Evolutionary conservation across 345 rosid genomes (phyloP), one percentile per base, ranked within the genome.

Genomic region (Draba incana): DNA sequence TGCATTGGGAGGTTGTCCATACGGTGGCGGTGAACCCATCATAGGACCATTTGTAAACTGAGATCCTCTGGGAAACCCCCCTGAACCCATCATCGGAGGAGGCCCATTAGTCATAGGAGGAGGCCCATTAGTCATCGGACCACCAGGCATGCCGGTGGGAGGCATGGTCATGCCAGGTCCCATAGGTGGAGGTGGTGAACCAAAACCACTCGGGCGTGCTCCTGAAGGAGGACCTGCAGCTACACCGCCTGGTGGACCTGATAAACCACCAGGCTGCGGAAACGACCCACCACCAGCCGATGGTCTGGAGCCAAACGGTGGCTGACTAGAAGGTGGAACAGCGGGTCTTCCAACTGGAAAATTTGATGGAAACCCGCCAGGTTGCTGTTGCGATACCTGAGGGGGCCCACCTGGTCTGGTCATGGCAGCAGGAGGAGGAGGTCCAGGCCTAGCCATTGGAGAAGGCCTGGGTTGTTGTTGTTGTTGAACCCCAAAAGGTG

Each of bases 391-490:
- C 1, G 81, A 63, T 15, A 68, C 71, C 2, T 81, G 78, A 25
- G 83, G 80, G 5, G 81, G 84, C 8, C 78, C 82, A 10, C 81
- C 39, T 8, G 91, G 83, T 81, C 94, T 79, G 8, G 82, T 37
- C 12, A 76, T 30, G 10, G 53, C 70, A 25, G 53, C 70, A 25
- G 85, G 75, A 25, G 83, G 85, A 35, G 87, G 79, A 31, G 86
- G 81, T 9, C 87, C 90, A 8, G 88, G 90, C 31, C 92, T 84
- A 43, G 90, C 76, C 83, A 88, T 51, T 38, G 87, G 82, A 39
- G 80, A 83, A 48, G 88, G 73, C 51, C 84, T 78, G 0, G 68
- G 70, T 13, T 55, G 69, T 41, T 50, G 20, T 20, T 20, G 75
- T 35, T 56, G 76, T 16, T 72, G 76, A 50, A 47, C 52, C 23